phyloP scores from a whole-genome alignment of 2,329 filamentous ascomycete species.

The Colletotrichum sp. region DNA sequence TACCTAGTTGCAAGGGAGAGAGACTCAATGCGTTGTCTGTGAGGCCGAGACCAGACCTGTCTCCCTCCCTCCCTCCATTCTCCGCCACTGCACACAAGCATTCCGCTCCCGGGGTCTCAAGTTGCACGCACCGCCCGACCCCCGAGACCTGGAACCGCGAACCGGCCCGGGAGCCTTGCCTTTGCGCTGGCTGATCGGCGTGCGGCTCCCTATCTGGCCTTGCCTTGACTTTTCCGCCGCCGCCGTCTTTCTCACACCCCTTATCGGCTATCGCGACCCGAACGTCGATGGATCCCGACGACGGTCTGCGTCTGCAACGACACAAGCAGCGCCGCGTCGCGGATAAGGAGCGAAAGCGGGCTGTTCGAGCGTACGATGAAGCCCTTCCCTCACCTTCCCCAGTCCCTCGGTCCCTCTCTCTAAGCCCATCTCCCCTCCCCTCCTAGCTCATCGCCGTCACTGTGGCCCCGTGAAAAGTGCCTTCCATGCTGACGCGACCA shows the following conservation, averaged over 20 bases:
- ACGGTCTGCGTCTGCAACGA: slow-evolving; percentile 23
- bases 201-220: background rate
- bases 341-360: slow-evolving; percentile 31
- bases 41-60: background rate
- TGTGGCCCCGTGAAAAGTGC: background rate
- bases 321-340: slow-evolving; percentile 26
- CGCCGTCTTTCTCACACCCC: background rate
- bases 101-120: background rate
- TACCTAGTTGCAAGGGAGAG: background rate
- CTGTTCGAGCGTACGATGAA: slow-evolving; percentile 27
- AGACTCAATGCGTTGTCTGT: background rate
- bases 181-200: slow-evolving; percentile 9
- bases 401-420: accelerated
- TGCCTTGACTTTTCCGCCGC: background rate
- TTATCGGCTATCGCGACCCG: slow-evolving; percentile 15
- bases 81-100: background rate
- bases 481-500: slow-evolving; percentile 24
- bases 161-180: slow-evolving; percentile 15
- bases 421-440: background rate
- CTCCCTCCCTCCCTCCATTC: background rate
- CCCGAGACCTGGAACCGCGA: background rate
- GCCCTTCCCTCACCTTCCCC: background rate
- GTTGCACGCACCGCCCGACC: background rate
- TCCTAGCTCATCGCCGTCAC: background rate
- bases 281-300: slow-evolving; percentile 16